phyloP scores from a whole-genome alignment of 164 flowering plant genomes.

The Annona squamosa region DNA sequence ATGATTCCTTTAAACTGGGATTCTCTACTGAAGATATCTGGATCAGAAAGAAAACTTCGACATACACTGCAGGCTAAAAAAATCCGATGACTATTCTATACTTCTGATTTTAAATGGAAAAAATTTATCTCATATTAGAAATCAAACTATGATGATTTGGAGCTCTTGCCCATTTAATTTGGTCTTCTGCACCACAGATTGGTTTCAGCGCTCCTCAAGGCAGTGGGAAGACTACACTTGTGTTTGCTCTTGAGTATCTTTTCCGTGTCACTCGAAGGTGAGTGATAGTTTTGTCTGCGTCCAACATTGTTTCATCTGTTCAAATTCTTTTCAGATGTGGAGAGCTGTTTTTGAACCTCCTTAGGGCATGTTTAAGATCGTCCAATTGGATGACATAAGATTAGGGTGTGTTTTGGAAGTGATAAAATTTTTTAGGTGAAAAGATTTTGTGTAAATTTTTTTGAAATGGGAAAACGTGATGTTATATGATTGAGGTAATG shows the following conservation, averaged over 20 bases:
- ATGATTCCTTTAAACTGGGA: not conserved
- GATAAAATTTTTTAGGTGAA: too few species aligned
- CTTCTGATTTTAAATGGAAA: not conserved
- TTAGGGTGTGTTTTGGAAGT: too few species aligned
- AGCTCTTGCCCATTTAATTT: not conserved
- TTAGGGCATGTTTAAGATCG: too few species aligned
- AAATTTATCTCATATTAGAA: not conserved
- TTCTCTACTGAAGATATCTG: too few species aligned
- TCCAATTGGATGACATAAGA: too few species aligned
- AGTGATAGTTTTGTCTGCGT: not conserved
- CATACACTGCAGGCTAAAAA: not conserved
- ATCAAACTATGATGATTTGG: not conserved
- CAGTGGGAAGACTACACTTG: conserved; percentile 97
- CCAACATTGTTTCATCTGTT: not conserved
- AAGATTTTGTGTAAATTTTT: too few species aligned
- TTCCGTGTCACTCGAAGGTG: conserved; percentile 66
- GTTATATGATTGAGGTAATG: too few species aligned
- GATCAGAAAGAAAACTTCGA: not conserved
- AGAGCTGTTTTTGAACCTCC: not conserved
- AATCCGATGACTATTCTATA: not conserved
- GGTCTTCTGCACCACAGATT: conserved; percentile 45
- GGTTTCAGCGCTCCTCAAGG: conserved; percentile 99
- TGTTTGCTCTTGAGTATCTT: conserved; percentile 77
- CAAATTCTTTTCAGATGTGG: not conserved
- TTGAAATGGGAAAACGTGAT: too few species aligned